Evolutionary conservation across 2,329 filamentous ascomycete species (phyloP).

Genomic region (Alternaria sp.): DNA sequence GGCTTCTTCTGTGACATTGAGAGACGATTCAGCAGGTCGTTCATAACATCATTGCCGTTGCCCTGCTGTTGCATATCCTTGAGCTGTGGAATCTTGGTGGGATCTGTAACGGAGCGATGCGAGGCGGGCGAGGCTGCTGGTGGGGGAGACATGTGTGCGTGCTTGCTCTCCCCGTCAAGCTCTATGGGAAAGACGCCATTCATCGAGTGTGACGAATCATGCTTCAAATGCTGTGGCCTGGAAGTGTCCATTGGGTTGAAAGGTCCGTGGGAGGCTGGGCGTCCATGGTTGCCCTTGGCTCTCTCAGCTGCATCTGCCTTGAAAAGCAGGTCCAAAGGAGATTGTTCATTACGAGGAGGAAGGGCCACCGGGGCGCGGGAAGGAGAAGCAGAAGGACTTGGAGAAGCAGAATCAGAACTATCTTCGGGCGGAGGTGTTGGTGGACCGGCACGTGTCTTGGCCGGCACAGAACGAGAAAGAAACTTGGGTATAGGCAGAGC

Average conservation of each 20-base stretch:
- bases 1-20: constrained; percentile 42
- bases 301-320: constrained; percentile 82
- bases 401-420: constrained; percentile 49
- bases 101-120: constrained; percentile 41
- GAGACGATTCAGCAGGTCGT: constrained; percentile 52
- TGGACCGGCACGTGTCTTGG: constrained; percentile 48
- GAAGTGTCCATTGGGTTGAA: constrained; percentile 17
- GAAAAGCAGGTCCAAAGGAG: constrained; percentile 90
- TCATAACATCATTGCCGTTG: constrained; percentile 51
- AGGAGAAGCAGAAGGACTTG: constrained; percentile 58
- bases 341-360: constrained; percentile 63
- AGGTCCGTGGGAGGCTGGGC: constrained; percentile 26
- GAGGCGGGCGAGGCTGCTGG: constrained; percentile 27
- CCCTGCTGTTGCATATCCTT: constrained; percentile 47
- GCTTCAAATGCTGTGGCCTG: constrained; percentile 46
- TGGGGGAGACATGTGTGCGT: constrained; percentile 29
- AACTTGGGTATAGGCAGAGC: constrained; percentile 91
- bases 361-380: constrained; percentile 55
- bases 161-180: constrained; percentile 55
- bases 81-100: constrained; percentile 36
- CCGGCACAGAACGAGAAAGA: constrained; percentile 75
- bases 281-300: constrained; percentile 62
- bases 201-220: constrained; percentile 55
- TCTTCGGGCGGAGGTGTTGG: constrained; percentile 60
- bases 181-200: constrained; percentile 72